Evolutionary conservation across 2,329 filamentous ascomycete species (phyloP).

Genomic region (Penicillium sp.): DNA sequence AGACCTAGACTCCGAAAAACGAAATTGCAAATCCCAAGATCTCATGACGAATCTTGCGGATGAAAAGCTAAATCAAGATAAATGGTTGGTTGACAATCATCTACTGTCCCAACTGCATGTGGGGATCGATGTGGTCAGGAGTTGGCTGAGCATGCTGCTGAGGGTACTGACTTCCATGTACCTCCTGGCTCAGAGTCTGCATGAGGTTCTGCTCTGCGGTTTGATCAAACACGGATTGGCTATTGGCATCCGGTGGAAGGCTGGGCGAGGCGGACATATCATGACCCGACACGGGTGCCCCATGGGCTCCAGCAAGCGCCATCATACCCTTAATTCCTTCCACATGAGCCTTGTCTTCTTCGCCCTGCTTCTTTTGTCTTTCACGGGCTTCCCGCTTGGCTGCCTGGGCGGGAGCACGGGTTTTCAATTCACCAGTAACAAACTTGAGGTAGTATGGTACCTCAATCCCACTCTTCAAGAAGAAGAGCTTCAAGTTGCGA

Average conservation of each 20-base stretch:
- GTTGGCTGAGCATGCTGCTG: conserved; percentile 23
- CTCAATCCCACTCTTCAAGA: conserved; percentile 81
- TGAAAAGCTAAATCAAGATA: conserved; percentile 2
- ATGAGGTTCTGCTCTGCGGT: conserved; percentile 38
- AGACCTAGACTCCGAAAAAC: conserved; percentile 10
- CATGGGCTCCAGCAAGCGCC: conserved; percentile 39
- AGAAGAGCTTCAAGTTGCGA: conserved; percentile 80
- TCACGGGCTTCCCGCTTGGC: conserved; percentile 44
- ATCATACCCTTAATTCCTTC: conserved; percentile 43
- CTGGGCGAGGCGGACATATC: conserved; percentile 35
- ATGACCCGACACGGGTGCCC: conserved; percentile 27
- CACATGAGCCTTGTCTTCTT: conserved; percentile 42
- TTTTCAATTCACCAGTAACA: conserved; percentile 83
- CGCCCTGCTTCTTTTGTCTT: conserved; percentile 38
- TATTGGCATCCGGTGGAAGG: conserved; percentile 27
- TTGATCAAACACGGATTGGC: conserved; percentile 31
- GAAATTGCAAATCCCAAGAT: neutral
- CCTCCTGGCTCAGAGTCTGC: conserved; percentile 38
- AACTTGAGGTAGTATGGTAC: conserved; percentile 80
- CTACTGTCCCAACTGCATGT: conserved; percentile 30
- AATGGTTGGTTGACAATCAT: neutral
- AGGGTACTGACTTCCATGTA: conserved; percentile 32
- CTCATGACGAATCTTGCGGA: neutral
- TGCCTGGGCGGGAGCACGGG: conserved; percentile 60
- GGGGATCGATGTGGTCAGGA: conserved; percentile 28